phyloP scores from a whole-genome alignment of 2,329 filamentous ascomycete genomes.

The Zasmidium angulare region DNA sequence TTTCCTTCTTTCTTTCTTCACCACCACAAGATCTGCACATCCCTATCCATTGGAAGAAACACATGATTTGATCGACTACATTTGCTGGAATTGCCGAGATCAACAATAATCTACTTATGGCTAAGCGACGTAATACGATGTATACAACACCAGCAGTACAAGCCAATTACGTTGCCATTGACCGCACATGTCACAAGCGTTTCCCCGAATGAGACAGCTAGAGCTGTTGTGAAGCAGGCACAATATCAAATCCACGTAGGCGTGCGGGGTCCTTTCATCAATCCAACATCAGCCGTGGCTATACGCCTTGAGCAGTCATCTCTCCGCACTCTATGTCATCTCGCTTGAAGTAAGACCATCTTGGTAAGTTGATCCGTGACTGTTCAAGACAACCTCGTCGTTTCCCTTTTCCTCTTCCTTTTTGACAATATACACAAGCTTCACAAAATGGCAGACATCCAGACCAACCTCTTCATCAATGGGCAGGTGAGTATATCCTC shows the following conservation, averaged over 20 bases:
- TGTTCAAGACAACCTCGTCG: not conserved
- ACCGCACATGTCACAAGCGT: no score
- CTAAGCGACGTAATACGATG: no score
- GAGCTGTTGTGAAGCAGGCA: no score
- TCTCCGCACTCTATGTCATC: not conserved
- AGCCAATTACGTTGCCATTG: no score
- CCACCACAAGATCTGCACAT: not conserved
- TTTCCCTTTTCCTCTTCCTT: not conserved
- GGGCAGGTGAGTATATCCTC: conserved; percentile 18
- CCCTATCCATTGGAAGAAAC: no score
- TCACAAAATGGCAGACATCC: conserved; percentile 11
- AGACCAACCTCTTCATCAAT: conserved; percentile 41
- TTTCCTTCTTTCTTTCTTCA: not conserved
- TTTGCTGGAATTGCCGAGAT: no score
- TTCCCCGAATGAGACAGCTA: no score
- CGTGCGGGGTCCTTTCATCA: not conserved
- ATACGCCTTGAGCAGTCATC: not conserved
- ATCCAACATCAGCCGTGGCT: not conserved
- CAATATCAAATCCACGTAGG: no score
- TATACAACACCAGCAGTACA: no score
- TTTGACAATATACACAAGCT: not conserved
- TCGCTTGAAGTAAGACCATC: not conserved
- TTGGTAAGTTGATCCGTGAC: no score
- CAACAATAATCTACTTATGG: no score
- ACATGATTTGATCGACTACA: no score